These are phyloP conservation scores for Chrysanthemum seticuspe DNA, from an alignment of 129 eudicot genomes.

Conservation along the genomic window DNA sequence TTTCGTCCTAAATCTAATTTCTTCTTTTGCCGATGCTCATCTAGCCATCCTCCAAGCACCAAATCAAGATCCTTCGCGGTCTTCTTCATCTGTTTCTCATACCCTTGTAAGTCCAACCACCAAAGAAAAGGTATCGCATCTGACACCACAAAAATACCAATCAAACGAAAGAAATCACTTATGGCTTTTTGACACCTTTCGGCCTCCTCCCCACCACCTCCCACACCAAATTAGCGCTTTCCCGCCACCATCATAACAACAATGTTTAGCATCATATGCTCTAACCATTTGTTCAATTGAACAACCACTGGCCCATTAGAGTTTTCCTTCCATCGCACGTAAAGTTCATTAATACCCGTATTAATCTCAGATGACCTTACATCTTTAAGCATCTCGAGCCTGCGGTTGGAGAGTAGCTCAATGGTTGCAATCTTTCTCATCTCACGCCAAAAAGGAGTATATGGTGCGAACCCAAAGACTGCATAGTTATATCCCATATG, in stretches of 20 bases:
- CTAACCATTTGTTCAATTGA: too few relatives aligned
- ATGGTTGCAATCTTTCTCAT: conserved; percentile 30
- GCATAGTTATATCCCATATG: conserved; percentile 32
- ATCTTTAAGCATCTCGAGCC: conserved; percentile 20
- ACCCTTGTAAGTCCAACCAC: conserved; percentile 35
- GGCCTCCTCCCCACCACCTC: conserved; percentile 13
- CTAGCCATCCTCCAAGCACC: conserved; percentile 28
- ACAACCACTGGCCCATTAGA: not conserved
- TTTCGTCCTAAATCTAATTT: not conserved
- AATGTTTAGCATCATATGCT: conserved; percentile 16
- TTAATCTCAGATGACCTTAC: conserved; percentile 20
- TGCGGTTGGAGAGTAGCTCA: conserved; percentile 27
- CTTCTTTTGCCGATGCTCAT: conserved; percentile 30
- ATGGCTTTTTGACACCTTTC: conserved; percentile 16
- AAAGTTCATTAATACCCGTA: conserved; percentile 11
- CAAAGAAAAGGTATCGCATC: conserved; percentile 32
- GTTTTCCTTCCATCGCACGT: conserved; percentile 9
- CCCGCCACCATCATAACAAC: conserved; percentile 27
- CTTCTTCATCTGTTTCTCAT: conserved; percentile 35
- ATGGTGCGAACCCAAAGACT: conserved; percentile 31
- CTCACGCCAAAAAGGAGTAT: conserved; percentile 33
- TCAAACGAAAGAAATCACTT: conserved; percentile 22
- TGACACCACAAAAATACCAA: conserved; percentile 23
- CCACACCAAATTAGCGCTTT: conserved; percentile 22
- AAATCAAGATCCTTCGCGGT: conserved; percentile 21